phyloP scores from a whole-genome alignment of 768 basidiomycete genomes.

The Pleurotus tuber-regium region DNA sequence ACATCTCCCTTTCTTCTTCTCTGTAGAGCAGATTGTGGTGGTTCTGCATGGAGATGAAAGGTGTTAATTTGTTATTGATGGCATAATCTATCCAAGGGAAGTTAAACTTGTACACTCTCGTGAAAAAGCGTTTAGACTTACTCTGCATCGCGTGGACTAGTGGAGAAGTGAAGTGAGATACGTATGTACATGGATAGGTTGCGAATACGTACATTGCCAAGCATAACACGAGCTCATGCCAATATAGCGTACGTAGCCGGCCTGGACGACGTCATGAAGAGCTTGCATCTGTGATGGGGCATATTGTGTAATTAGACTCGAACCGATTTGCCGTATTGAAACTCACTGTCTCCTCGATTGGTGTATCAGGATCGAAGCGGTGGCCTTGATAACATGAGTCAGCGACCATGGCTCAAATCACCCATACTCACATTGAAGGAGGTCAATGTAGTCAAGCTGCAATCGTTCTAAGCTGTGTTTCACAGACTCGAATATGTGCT shows the following conservation, averaged over 20 bases:
- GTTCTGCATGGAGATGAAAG: conserved; percentile 68
- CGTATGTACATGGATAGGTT: too few species aligned
- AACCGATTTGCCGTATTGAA: too few species aligned
- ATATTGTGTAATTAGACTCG: too few species aligned
- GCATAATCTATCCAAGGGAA: conserved; percentile 30
- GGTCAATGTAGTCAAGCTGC: conserved; percentile 58
- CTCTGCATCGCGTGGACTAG: conserved; percentile 19
- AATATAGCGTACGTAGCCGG: conserved; percentile 42
- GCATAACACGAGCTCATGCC: conserved; percentile 38
- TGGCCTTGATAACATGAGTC: conserved; percentile 22
- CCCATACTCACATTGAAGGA: conserved; percentile 47
- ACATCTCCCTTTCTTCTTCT: conserved; percentile 61
- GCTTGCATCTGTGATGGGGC: conserved; percentile 51
- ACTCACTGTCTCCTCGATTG: conserved; percentile 34
- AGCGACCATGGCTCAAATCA: not conserved
- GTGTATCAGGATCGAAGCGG: conserved; percentile 38
- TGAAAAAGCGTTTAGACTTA: not conserved
- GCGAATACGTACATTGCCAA: conserved; percentile 20
- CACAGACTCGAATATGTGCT: conserved; percentile 56
- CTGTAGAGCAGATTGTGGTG: conserved; percentile 55
- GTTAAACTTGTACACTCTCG: not conserved
- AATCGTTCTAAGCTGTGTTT: conserved; percentile 48
- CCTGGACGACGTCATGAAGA: conserved; percentile 44
- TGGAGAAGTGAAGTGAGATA: not conserved
- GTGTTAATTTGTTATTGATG: conserved; percentile 40